phyloP scores from a whole-genome alignment of 768 basidiomycete genomes.

The Tylopilus felleus region DNA sequence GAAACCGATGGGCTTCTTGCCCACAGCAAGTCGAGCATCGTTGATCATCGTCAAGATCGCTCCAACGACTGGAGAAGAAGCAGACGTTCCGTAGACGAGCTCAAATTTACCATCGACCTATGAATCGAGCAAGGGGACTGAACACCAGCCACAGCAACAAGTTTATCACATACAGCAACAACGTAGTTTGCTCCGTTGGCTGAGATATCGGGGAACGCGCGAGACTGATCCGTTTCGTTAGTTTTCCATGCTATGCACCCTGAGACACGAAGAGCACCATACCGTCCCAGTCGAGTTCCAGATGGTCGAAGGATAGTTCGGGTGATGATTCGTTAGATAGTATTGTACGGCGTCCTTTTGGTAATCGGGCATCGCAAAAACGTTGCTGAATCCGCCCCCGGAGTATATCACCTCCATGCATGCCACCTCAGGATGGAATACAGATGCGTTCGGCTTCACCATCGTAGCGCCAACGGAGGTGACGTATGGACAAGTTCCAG shows the following conservation, averaged over 20 bases:
- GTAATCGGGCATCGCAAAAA: slow-evolving; percentile 41
- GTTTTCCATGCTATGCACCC: background rate
- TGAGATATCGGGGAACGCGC: slow-evolving; percentile 37
- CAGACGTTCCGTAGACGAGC: slow-evolving; percentile 33
- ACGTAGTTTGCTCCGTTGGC: slow-evolving; percentile 14
- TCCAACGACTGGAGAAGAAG: slow-evolving; percentile 30
- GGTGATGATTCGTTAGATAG: slow-evolving; percentile 30
- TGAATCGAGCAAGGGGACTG: background rate
- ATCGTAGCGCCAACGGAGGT: slow-evolving; percentile 45
- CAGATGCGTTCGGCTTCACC: slow-evolving; percentile 36
- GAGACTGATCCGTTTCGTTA: slow-evolving; percentile 26
- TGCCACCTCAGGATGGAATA: slow-evolving; percentile 49
- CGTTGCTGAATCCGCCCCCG: slow-evolving; percentile 48
- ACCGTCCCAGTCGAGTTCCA: slow-evolving; percentile 31
- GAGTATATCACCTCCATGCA: slow-evolving; percentile 46
- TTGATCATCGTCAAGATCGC: slow-evolving; percentile 39
- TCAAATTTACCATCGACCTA: slow-evolving; percentile 27
- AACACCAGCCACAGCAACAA: background rate
- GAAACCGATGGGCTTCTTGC: slow-evolving; percentile 30
- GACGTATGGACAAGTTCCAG: slow-evolving; percentile 43
- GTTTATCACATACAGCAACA: background rate
- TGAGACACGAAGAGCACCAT: background rate
- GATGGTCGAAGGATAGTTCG: slow-evolving; percentile 22
- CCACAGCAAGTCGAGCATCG: slow-evolving; percentile 33
- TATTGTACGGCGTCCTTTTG: slow-evolving; percentile 33